Evolutionary conservation across 306 rosid species (phyloP).

Genomic region (Rosa persica): DNA sequence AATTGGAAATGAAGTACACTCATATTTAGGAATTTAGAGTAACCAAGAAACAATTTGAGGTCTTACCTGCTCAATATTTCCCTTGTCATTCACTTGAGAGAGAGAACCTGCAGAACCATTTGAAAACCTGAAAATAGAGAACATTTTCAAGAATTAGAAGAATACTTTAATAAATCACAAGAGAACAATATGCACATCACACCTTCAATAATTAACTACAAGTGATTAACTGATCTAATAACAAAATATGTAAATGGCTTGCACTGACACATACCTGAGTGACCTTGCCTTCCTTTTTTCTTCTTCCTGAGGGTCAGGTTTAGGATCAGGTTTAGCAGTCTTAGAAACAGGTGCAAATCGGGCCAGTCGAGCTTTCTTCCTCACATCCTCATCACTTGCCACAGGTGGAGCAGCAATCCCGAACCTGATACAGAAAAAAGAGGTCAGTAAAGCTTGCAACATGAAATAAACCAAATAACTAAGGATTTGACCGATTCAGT

Average conservation of each 20-base stretch:
- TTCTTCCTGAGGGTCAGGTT: constrained; percentile 68
- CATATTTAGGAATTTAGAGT: too few species aligned
- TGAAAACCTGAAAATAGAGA: constrained; percentile 56
- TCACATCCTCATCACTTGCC: constrained; percentile 58
- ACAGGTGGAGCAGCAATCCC: constrained; percentile 52
- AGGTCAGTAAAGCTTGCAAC: background rate
- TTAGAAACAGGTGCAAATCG: constrained; percentile 61
- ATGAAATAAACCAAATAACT: background rate
- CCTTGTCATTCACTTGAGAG: constrained; percentile 54
- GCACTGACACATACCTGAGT: constrained; percentile 42
- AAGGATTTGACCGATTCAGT: background rate
- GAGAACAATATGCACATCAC: background rate
- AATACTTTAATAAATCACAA: background rate
- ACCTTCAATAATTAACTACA: background rate
- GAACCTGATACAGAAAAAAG: constrained; percentile 52
- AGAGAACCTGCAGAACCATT: constrained; percentile 40
- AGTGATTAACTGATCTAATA: background rate
- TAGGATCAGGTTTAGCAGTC: constrained; percentile 55
- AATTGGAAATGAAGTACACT: background rate
- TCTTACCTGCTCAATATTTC: constrained; percentile 58
- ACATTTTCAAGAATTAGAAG: background rate
- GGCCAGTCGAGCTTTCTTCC: constrained; percentile 88
- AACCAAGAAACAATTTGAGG: background rate
- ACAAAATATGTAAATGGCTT: background rate
- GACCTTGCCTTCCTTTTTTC: constrained; percentile 84